phyloP scores from a whole-genome alignment of 495 filamentous ascomycete species.

The Neurospora sp. region DNA sequence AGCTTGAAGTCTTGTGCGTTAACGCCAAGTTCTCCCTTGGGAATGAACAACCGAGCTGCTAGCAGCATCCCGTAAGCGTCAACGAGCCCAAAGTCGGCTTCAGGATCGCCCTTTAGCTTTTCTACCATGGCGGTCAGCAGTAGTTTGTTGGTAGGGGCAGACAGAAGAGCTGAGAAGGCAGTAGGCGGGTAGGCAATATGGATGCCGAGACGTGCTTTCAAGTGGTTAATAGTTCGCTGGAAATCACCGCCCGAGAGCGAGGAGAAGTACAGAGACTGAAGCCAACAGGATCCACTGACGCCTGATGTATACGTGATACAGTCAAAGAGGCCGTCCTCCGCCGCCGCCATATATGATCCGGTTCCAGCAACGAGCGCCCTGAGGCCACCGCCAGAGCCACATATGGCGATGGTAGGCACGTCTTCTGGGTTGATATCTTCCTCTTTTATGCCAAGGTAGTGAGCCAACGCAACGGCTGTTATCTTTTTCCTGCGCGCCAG shows the following conservation, averaged over 20 bases:
- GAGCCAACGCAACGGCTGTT: constrained; percentile 61
- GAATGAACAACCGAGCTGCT: constrained; percentile 73
- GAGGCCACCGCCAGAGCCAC: constrained; percentile 85
- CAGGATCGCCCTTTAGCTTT: constrained; percentile 72
- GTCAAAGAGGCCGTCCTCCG: constrained; percentile 81
- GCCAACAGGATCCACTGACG: constrained; percentile 91
- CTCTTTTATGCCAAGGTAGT: constrained; percentile 68
- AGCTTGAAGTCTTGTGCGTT: constrained; percentile 74
- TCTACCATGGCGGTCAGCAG: constrained; percentile 82
- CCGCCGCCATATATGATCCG: constrained; percentile 68
- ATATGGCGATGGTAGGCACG: constrained; percentile 84
- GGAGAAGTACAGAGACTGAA: constrained; percentile 85
- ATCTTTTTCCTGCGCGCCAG: constrained; percentile 51
- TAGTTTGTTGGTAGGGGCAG: constrained; percentile 84
- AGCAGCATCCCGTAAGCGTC: constrained; percentile 85
- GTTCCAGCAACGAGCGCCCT: constrained; percentile 82
- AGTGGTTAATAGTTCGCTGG: constrained; percentile 61
- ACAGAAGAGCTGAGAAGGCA: constrained; percentile 64
- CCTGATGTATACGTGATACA: constrained; percentile 91
- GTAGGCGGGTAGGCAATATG: constrained; percentile 89
- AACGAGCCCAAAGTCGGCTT: constrained; percentile 78
- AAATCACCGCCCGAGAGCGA: constrained; percentile 58
- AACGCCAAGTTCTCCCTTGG: constrained; percentile 69
- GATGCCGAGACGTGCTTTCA: constrained; percentile 72
- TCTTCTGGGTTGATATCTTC: constrained; percentile 83